Conservation (phyloP, 1,284 basidiomycete genomes). For the Sanghuangporus sanghuang region DNA sequence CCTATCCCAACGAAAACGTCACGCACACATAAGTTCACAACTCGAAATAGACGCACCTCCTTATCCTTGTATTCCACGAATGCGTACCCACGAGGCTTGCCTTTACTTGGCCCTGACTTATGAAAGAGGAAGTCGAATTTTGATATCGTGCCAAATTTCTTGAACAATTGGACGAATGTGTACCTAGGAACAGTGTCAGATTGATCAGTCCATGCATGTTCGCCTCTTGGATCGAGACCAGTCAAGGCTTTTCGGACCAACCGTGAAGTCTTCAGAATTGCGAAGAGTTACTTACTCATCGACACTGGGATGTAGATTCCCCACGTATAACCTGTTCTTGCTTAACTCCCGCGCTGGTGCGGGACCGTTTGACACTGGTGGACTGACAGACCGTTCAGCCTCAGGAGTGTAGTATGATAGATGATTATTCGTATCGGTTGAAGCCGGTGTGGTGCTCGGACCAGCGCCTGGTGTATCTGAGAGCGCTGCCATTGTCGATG, state of each 20-base stretch:
- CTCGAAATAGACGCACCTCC: constrained; percentile 57
- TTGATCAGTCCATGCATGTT: neutral
- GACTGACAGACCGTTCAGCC: constrained; percentile 1
- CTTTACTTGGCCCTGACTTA: constrained; percentile 83
- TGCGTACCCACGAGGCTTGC: constrained; percentile 92
- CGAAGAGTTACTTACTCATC: constrained; percentile 67
- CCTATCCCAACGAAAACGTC: constrained; percentile 44
- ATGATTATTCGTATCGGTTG: constrained; percentile 1
- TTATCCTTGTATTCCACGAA: constrained; percentile 83
- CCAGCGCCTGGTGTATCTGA: constrained; percentile 4
- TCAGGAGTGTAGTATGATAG: constrained; percentile 4
- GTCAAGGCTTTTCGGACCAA: neutral
- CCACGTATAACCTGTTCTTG: constrained; percentile 82
- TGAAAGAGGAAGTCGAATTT: constrained; percentile 95
- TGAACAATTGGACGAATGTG: constrained; percentile 83
- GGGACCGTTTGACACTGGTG: neutral
- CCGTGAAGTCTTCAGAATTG: neutral
- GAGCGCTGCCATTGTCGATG: constrained; percentile 2
- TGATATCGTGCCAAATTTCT: constrained; percentile 86
- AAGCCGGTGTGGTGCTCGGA: neutral
- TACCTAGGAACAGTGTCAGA: constrained; percentile 46
- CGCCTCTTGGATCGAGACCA: neutral
- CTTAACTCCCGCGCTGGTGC: constrained; percentile 25
- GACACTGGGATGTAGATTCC: constrained; percentile 83
- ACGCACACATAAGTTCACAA: neutral